Evolutionary conservation across 2,329 filamentous ascomycete genomes (phyloP).

Genomic region (Claviceps quebecensis): DNA sequence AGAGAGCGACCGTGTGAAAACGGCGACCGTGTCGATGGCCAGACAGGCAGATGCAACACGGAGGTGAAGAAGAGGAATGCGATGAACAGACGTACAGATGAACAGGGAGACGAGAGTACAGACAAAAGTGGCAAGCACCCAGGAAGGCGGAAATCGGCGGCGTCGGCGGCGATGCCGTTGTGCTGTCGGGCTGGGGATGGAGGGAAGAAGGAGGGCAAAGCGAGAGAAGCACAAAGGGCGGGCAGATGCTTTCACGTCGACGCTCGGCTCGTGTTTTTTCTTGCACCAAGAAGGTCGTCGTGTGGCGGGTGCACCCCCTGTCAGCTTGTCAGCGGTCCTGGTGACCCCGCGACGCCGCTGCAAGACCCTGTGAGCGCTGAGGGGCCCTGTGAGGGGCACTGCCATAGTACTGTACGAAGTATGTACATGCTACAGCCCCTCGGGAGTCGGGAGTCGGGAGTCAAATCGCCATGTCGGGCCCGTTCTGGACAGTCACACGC

Average conservation of each 20-base stretch:
- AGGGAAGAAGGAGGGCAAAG: slow-evolving; percentile 11
- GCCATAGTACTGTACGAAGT: background rate
- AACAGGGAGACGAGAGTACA: slow-evolving; percentile 7
- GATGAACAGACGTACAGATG: slow-evolving; percentile 3
- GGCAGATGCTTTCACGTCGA: slow-evolving; percentile 11
- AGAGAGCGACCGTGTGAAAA: background rate
- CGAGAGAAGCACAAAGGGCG: slow-evolving; percentile 10
- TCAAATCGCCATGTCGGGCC: too few species aligned
- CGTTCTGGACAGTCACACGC: too few species aligned
- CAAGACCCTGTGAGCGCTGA: background rate
- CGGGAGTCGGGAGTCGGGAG: too few species aligned
- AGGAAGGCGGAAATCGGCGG: slow-evolving; percentile 11
- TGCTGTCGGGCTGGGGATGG: slow-evolving; percentile 14
- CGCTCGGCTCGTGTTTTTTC: slow-evolving; percentile 14
- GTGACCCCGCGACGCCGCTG: background rate
- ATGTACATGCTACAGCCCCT: too few species aligned
- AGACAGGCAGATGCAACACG: background rate
- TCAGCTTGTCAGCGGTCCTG: background rate
- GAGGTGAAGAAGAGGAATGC: background rate
- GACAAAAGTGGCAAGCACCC: slow-evolving; percentile 8
- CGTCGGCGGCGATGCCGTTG: slow-evolving; percentile 15
- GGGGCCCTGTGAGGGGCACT: background rate
- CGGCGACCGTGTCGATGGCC: background rate
- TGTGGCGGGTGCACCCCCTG: background rate
- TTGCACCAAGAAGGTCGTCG: background rate